phyloP scores from a whole-genome alignment of 75 land plant species.

The Cupressus sempervirens region DNA sequence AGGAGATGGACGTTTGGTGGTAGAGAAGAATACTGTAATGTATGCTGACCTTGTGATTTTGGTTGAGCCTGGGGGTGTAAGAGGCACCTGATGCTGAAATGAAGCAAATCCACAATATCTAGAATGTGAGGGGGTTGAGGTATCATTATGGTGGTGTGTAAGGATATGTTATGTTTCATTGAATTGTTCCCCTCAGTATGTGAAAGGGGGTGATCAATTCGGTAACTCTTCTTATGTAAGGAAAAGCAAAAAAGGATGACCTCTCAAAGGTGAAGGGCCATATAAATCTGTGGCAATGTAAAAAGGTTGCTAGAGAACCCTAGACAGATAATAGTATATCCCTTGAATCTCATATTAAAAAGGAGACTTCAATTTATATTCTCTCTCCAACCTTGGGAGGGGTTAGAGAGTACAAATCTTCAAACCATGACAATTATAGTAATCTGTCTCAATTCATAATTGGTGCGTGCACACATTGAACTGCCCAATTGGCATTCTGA shows the following conservation, averaged over 20 bases:
- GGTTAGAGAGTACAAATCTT: background rate
- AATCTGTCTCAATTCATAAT: background rate
- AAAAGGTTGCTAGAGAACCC: background rate
- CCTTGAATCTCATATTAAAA: background rate
- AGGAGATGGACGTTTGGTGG: background rate
- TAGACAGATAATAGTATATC: background rate
- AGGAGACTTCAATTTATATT: background rate
- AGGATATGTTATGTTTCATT: background rate
- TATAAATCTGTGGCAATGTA: background rate
- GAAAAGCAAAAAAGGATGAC: too few relatives aligned
- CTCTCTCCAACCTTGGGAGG: background rate
- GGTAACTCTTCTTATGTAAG: too few relatives aligned
- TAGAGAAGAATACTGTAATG: background rate
- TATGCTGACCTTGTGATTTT: background rate
- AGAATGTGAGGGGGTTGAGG: background rate
- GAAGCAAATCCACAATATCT: background rate
- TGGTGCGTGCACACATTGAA: background rate
- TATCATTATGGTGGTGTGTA: background rate
- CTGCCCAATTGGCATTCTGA: background rate
- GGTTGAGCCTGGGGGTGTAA: background rate
- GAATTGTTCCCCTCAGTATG: background rate
- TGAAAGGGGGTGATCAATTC: background rate
- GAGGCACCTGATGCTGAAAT: background rate
- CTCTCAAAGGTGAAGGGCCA: background rate
- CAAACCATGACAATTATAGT: background rate